Percentiles rank a stretch among this genome's conserved stretches.
These are phyloP conservation scores for Pichiaceae sp. DNA, from an alignment of 1,139 yeast genomes.

Conservation along the genomic window DNA sequence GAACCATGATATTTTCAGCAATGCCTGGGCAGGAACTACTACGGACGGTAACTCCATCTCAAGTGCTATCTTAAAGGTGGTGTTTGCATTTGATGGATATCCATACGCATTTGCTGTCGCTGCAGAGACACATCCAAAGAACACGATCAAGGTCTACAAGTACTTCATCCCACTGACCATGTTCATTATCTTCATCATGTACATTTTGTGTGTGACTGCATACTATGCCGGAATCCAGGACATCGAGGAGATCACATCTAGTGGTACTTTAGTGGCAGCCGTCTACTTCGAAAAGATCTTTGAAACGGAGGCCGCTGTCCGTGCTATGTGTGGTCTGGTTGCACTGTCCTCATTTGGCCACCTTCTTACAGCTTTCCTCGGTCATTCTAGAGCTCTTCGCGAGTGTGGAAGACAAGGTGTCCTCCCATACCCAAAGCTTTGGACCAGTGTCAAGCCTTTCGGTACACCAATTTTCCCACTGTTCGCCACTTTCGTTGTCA, in stretches of 20 bases:
- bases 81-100: conserved; percentile 35
- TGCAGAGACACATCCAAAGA: conserved; percentile 29
- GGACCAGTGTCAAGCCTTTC: conserved; percentile 35
- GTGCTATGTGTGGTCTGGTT: conserved; percentile 30
- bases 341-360: conserved; percentile 38
- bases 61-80: conserved; percentile 34
- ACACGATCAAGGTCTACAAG: conserved; percentile 23
- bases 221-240: conserved; percentile 30
- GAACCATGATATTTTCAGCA: conserved; percentile 27
- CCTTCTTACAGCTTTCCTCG: conserved; percentile 31
- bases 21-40: conserved; percentile 32
- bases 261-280: conserved; percentile 30
- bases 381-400: conserved; percentile 34
- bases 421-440: conserved; percentile 30
- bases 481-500: conserved; percentile 30
- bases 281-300: conserved; percentile 29
- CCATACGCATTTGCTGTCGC: conserved; percentile 32
- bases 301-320: conserved; percentile 25
- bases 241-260: conserved; percentile 25
- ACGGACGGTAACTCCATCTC: conserved; percentile 34
- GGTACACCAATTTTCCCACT: conserved; percentile 36
- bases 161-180: conserved; percentile 30
- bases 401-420: conserved; percentile 43
- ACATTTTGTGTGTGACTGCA: conserved; percentile 30
- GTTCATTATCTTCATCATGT: conserved; percentile 28